Evolutionary conservation across 495 filamentous ascomycete genomes (phyloP).

Genomic region (Penicillium roqueforti): DNA sequence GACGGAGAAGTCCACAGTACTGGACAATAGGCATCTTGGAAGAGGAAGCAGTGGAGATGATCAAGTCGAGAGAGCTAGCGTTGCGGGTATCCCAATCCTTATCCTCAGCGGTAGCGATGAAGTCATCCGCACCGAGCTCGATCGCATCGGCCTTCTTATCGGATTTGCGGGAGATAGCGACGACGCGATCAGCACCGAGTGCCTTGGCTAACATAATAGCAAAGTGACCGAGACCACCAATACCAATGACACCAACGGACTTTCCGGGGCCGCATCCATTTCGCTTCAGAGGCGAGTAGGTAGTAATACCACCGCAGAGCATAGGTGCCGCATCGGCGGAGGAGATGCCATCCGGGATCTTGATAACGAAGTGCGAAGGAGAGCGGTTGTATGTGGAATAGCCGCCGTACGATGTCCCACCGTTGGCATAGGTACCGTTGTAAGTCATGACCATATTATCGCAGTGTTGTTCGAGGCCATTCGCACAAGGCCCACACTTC

Average conservation of each 20-base stretch:
- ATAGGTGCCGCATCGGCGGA: conserved; percentile 71
- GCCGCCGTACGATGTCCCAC: conserved; percentile 59
- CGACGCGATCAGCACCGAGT: conserved; percentile 69
- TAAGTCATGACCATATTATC: conserved; percentile 48
- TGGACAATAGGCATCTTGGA: conserved; percentile 70
- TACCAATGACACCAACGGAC: conserved; percentile 74
- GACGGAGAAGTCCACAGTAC: conserved; percentile 64
- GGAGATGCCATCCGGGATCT: conserved; percentile 65
- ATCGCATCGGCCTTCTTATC: conserved; percentile 67
- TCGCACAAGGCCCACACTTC: conserved; percentile 65
- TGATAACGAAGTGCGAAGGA: conserved; percentile 69
- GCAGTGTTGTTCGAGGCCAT: conserved; percentile 65
- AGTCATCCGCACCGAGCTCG: conserved; percentile 57
- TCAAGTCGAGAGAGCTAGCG: conserved; percentile 64
- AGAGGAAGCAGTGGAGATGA: conserved; percentile 72
- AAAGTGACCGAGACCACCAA: conserved; percentile 78
- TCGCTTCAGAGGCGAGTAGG: conserved; percentile 67
- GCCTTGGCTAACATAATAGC: conserved; percentile 59
- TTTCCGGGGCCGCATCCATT: conserved; percentile 78
- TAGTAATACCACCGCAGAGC: conserved; percentile 79
- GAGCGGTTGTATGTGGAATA: conserved; percentile 72
- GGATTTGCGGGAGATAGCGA: conserved; percentile 71
- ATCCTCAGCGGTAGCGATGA: conserved; percentile 80
- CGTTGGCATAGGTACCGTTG: conserved; percentile 42
- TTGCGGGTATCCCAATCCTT: conserved; percentile 65